Conservation (phyloP, 148 eudicot species). For the Persicaria maculosa region DNA sequence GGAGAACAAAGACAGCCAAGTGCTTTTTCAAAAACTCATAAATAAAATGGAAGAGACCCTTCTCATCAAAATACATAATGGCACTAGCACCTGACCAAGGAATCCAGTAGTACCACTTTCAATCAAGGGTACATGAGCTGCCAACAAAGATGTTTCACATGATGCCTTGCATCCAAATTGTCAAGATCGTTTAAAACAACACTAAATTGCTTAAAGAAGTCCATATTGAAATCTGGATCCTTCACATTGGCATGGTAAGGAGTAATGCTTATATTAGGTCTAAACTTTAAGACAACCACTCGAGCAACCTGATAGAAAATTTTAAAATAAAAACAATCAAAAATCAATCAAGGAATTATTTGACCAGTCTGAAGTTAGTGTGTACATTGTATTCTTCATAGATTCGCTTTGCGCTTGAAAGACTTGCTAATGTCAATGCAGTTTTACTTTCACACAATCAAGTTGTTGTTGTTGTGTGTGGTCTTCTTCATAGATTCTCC, state of each 20-base stretch:
- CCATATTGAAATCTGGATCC: constrained; percentile 75
- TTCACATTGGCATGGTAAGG: constrained; percentile 92
- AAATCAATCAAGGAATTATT: background rate
- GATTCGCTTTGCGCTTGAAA: too few relatives aligned
- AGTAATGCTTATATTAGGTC: constrained; percentile 76
- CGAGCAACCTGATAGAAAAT: constrained; percentile 18
- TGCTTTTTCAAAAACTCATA: background rate
- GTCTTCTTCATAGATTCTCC: too few relatives aligned
- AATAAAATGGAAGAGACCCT: background rate
- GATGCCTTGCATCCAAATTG: constrained; percentile 92
- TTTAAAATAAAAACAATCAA: background rate
- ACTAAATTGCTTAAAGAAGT: constrained; percentile 80
- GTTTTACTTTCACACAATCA: too few relatives aligned
- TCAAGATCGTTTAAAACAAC: constrained; percentile 94
- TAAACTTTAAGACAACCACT: constrained; percentile 83
- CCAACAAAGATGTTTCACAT: constrained; percentile 95
- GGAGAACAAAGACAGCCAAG: background rate
- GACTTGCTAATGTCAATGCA: too few relatives aligned
- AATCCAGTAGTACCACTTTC: constrained; percentile 97
- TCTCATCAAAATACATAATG: background rate
- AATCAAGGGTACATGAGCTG: constrained; percentile 78
- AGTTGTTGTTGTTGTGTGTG: too few relatives aligned
- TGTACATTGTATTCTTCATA: too few relatives aligned
- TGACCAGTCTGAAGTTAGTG: too few relatives aligned
- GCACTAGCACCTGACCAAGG: constrained; percentile 48